Conservation (phyloP, 257 asterid genomes). For the Nicotiana tomentosiformis region DNA sequence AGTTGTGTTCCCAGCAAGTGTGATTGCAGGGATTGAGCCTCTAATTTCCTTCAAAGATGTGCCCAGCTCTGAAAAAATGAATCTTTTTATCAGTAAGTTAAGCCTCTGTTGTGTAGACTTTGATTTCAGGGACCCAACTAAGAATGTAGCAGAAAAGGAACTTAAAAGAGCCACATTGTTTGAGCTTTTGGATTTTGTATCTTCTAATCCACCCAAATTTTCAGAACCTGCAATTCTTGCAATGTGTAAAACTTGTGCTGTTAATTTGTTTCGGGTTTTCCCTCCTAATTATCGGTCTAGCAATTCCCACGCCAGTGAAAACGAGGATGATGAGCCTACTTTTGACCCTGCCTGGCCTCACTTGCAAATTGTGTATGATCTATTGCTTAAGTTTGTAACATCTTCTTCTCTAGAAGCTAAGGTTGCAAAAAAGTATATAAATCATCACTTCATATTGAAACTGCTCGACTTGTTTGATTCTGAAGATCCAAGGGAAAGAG, state of each 20-base stretch:
- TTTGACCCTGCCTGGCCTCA: constrained; percentile 89
- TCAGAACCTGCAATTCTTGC: constrained; percentile 68
- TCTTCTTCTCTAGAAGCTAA: constrained; percentile 63
- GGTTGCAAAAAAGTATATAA: constrained; percentile 63
- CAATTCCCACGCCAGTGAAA: constrained; percentile 26
- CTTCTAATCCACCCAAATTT: constrained; percentile 53
- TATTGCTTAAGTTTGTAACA: constrained; percentile 62
- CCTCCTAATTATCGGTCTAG: constrained; percentile 50
- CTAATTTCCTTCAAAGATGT: constrained; percentile 77
- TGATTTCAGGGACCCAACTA: constrained; percentile 62
- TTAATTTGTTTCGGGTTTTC: constrained; percentile 64
- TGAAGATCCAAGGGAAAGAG: constrained; percentile 90
- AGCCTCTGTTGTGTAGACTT: constrained; percentile 77
- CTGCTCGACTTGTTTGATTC: constrained; percentile 73
- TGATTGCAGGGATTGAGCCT: constrained; percentile 74
- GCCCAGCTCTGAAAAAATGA: constrained; percentile 57
- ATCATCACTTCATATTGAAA: constrained; percentile 52
- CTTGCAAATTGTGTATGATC: constrained; percentile 69
- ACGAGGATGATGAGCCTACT: constrained; percentile 63
- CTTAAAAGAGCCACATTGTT: constrained; percentile 60
- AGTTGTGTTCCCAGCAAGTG: constrained; percentile 54
- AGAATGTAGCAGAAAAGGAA: constrained; percentile 56
- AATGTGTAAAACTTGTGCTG: constrained; percentile 71
- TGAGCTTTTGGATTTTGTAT: constrained; percentile 74
- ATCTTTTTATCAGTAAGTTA: constrained; percentile 82